Evolutionary conservation across 108 stramenopile genomes (phyloP).

Genomic region (Cyclotella sp.): DNA sequence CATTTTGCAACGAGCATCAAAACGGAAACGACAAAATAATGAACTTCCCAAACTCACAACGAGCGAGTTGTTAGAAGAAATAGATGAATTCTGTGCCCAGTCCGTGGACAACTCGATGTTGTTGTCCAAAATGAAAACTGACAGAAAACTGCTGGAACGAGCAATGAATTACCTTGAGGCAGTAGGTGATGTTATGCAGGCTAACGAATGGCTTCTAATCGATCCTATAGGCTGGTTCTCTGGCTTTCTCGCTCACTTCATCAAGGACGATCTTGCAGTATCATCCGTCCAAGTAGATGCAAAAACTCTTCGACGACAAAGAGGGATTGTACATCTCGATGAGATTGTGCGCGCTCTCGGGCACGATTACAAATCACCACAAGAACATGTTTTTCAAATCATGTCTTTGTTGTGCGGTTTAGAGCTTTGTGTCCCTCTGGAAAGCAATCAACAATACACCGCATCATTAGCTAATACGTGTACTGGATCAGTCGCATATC

Average conservation of each 20-base stretch:
- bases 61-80: constrained; percentile 14
- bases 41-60: constrained; percentile 28
- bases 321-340: constrained; percentile 11
- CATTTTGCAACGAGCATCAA: constrained; percentile 2
- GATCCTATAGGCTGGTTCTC: constrained; percentile 34
- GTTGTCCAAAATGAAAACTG: constrained; percentile 14
- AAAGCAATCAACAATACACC: not conserved
- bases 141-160: constrained; percentile 13
- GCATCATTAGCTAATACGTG: not conserved
- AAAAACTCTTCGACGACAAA: constrained; percentile 8
- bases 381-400: constrained; percentile 18
- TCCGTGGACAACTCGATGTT: constrained; percentile 5
- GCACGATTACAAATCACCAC: constrained; percentile 19
- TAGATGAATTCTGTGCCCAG: constrained; percentile 7
- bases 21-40: constrained; percentile 11
- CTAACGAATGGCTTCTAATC: constrained; percentile 14
- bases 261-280: constrained; percentile 23
- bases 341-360: constrained; percentile 12
- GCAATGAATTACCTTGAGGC: constrained; percentile 26
- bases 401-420: constrained; percentile 18
- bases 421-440: constrained; percentile 8
- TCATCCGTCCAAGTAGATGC: constrained; percentile 19
- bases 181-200: constrained; percentile 31
- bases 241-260: constrained; percentile 14
- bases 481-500: constrained; percentile 5